Evolutionary conservation across 805 yeast genomes (phyloP).

Genomic region (Metschnikowia amazonensis): DNA sequence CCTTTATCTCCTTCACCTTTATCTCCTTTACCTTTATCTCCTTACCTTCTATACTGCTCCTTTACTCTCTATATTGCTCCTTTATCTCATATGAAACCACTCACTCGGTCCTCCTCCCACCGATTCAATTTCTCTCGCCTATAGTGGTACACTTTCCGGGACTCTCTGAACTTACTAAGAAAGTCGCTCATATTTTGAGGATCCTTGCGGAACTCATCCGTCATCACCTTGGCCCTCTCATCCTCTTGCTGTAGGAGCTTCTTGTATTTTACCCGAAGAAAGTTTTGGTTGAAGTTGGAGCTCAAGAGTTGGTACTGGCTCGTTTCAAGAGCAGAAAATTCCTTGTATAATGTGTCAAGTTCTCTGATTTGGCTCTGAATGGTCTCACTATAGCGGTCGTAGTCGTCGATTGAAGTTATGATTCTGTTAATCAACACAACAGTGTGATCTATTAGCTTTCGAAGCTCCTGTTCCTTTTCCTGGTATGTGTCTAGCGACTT

Average conservation of each 20-base stretch:
- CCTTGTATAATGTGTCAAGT: conserved; percentile 26
- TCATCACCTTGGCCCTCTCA: conserved; percentile 1
- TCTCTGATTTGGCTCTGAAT: conserved; percentile 25
- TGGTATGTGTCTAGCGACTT: conserved; percentile 24
- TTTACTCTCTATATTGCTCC: no score
- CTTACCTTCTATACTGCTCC: no score
- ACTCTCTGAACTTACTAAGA: conserved; percentile 21
- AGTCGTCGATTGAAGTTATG: conserved; percentile 17
- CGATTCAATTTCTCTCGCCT: conserved; percentile 37
- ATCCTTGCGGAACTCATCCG: conserved; percentile 2
- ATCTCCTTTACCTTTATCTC: no score
- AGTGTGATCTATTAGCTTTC: conserved; percentile 16
- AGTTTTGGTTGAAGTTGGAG: conserved; percentile 33
- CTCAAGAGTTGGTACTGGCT: conserved; percentile 38
- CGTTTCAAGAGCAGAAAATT: conserved; percentile 34
- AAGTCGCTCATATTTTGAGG: conserved; percentile 16
- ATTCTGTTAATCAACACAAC: conserved; percentile 22
- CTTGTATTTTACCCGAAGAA: conserved; percentile 12
- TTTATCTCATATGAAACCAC: conserved; percentile 30
- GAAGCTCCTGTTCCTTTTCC: conserved; percentile 20
- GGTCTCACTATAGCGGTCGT: conserved; percentile 15
- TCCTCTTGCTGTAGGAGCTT: conserved; percentile 10
- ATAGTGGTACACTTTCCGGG: conserved; percentile 31
- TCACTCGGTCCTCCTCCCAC: conserved; percentile 43
- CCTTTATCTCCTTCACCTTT: no score